These are phyloP conservation scores for Phylloporus gajari DNA, from an alignment of 1,284 basidiomycete species.

Conservation along the genomic window DNA sequence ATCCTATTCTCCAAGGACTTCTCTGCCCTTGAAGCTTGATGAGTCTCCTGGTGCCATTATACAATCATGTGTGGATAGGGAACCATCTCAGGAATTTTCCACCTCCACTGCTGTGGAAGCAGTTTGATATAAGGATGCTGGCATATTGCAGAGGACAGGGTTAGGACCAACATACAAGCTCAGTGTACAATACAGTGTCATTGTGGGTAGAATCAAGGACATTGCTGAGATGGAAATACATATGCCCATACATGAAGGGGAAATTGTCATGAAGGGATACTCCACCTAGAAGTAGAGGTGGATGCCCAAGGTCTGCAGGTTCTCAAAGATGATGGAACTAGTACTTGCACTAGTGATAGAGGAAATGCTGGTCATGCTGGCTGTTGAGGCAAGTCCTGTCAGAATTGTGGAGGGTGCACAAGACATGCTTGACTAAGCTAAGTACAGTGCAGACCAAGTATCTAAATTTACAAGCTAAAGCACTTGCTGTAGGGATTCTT, in stretches of 20 bases:
- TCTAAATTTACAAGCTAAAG: neutral
- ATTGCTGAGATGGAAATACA: slow-evolving; percentile 25
- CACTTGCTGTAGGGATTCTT: neutral
- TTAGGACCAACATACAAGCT: slow-evolving; percentile 25
- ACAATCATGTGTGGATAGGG: slow-evolving; percentile 11
- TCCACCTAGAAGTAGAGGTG: slow-evolving; percentile 49
- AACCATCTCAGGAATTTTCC: slow-evolving; percentile 17
- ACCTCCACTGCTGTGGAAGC: slow-evolving; percentile 23
- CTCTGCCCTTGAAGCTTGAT: slow-evolving; percentile 10
- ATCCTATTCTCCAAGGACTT: slow-evolving; percentile 1
- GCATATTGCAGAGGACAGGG: slow-evolving; percentile 8
- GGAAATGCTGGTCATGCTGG: neutral
- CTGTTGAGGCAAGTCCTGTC: slow-evolving; percentile 8
- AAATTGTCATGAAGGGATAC: slow-evolving; percentile 51
- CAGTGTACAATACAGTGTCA: slow-evolving; percentile 22
- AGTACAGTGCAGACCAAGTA: slow-evolving; percentile 19
- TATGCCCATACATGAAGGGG: slow-evolving; percentile 47
- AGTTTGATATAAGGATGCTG: slow-evolving; percentile 6
- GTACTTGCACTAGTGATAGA: slow-evolving; percentile 1
- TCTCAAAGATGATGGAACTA: slow-evolving; percentile 7
- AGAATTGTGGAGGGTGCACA: slow-evolving; percentile 4
- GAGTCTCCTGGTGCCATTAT: slow-evolving; percentile 7
- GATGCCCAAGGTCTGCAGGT: slow-evolving; percentile 19
- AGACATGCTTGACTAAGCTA: neutral
- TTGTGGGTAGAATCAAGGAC: slow-evolving; percentile 15